Base-by-base conservation (phyloP, 2,329 filamentous ascomycete genomes). In the Cladophialophora exuberans region DNA sequence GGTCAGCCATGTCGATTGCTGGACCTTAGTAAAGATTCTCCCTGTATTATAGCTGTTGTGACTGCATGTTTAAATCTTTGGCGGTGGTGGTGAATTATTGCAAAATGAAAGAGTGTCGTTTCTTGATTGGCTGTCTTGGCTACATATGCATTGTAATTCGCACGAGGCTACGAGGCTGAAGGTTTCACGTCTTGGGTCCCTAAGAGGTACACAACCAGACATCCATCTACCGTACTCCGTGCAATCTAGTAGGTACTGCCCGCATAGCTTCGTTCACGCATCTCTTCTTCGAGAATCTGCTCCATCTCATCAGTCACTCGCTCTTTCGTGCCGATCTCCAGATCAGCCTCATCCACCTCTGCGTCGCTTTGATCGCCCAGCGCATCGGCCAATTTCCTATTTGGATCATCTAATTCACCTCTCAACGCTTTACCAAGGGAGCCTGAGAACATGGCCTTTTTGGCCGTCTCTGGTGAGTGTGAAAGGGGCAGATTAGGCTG, bases 1-100 rank as follows among this genome's bases (percentile, higher is more conserved):
- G 78, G 68, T 93, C 89, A 41, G 84, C 79, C 85, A 88, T 88
- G 11, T 36, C 42, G 46, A 39, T 9, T 20, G 15, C 9, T 3
- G 6, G 6, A 20, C 10, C 17, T 20, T 9, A 17, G 20, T 15
- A 1, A n/a, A n/a, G n/a, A n/a, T n/a, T n/a, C n/a, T n/a, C n/a
- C n/a, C n/a, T n/a, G n/a, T n/a, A n/a, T n/a, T n/a, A n/a, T n/a
- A n/a, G n/a, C n/a, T n/a, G n/a, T n/a, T n/a, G n/a, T n/a, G n/a
- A 20, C 6, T 39, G 35, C 15, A 39, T 39, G 17, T 20, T 9
- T n/a, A n/a, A n/a, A n/a, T n/a, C n/a, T n/a, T 15, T 1, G 2
- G 15, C 22, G 15, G 18, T 20, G 15, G 22, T 11, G 15, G 35
- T 11, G 35, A 39, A 35, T n/a, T 35, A 17, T 13, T 5, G 6